A percentile compares a stretch with the other conserved stretches of the same genome.
These are phyloP conservation scores for Scolecobasidium constrictum DNA, from an alignment of 2,329 filamentous ascomycete genomes.

Conservation along the genomic window DNA sequence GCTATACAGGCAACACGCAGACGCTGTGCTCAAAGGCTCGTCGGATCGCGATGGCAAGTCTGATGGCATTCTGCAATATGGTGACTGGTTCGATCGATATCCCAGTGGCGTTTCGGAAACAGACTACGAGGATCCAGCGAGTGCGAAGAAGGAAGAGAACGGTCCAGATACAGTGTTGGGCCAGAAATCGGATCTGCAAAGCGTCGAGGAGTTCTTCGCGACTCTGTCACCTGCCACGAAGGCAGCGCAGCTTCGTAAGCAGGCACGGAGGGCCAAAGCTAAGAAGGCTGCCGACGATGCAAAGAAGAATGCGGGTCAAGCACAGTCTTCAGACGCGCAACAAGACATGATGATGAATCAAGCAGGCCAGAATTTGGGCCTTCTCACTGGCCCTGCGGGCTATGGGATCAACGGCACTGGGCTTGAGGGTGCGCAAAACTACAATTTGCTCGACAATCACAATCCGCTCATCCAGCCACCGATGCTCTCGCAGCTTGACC, in stretches of 20 bases:
- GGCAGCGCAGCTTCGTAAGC: slow-evolving; percentile 37
- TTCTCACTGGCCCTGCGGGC: not conserved
- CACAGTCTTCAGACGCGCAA: not conserved
- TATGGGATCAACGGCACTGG: slow-evolving; percentile 8
- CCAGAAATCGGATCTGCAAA: slow-evolving; percentile 82
- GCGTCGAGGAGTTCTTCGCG: slow-evolving; percentile 88
- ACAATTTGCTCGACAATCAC: slow-evolving; percentile 4
- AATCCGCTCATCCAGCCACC: slow-evolving; percentile 23
- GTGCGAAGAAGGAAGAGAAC: slow-evolving; percentile 65
- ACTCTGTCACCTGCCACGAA: slow-evolving; percentile 55
- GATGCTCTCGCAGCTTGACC: slow-evolving; percentile 59
- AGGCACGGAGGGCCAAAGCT: slow-evolving; percentile 33
- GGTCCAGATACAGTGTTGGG: slow-evolving; percentile 82
- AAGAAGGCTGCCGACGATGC: slow-evolving; percentile 1
- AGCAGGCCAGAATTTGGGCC: not conserved
- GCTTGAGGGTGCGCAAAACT: not conserved
- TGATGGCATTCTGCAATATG: slow-evolving; percentile 75
- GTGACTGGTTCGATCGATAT: slow-evolving; percentile 94
- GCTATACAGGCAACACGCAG: slow-evolving; percentile 74
- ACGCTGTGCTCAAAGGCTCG: slow-evolving; percentile 63
- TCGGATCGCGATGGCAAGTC: slow-evolving; percentile 21
- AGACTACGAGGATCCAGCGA: slow-evolving; percentile 69
- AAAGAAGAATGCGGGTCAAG: not conserved
- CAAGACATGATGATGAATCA: not conserved
- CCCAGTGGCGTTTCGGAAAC: slow-evolving; percentile 80